Percentiles rank a stretch among this genome's conserved stretches.
phyloP scores from a whole-genome alignment of 768 basidiomycete species.

The Naganishia friedmannii region DNA sequence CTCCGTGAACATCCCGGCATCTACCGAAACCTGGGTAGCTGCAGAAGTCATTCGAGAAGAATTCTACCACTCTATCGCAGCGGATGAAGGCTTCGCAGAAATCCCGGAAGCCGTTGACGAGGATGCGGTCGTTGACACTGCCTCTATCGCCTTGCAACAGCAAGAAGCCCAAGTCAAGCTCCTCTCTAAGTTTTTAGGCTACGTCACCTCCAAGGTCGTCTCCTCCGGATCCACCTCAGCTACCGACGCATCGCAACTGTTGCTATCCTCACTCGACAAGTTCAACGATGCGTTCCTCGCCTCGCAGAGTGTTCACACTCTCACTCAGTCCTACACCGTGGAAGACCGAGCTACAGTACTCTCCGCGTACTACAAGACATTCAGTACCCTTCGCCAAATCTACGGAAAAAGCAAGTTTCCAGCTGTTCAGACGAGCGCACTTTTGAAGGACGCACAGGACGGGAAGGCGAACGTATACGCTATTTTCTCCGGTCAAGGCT shows the following conservation, averaged over 20 bases:
- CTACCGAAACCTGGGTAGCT: conserved; percentile 78
- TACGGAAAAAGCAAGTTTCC: conserved; percentile 57
- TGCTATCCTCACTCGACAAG: conserved; percentile 70
- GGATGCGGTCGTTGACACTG: conserved; percentile 38
- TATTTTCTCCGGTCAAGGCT: conserved; percentile 95
- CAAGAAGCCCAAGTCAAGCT: conserved; percentile 72
- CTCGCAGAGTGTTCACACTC: conserved; percentile 73
- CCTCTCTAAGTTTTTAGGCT: conserved; percentile 75
- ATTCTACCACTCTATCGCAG: conserved; percentile 62
- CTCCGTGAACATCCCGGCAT: conserved; percentile 81
- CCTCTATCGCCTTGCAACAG: conserved; percentile 55
- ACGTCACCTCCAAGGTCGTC: conserved; percentile 63
- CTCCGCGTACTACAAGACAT: conserved; percentile 72
- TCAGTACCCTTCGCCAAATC: conserved; percentile 64
- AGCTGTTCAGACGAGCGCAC: conserved; percentile 49
- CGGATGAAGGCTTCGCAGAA: conserved; percentile 41
- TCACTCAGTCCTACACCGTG: conserved; percentile 69
- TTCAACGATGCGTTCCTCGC: conserved; percentile 75
- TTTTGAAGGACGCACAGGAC: conserved; percentile 54
- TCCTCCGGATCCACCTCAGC: conserved; percentile 57
- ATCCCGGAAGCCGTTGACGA: conserved; percentile 62
- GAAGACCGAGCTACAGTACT: conserved; percentile 75
- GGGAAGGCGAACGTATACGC: conserved; percentile 65
- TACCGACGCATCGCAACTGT: conserved; percentile 55
- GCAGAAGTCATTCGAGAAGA: conserved; percentile 89